Evolutionary conservation across 805 yeast species (phyloP).

Genomic region (Metschnikowia lochheadii): DNA sequence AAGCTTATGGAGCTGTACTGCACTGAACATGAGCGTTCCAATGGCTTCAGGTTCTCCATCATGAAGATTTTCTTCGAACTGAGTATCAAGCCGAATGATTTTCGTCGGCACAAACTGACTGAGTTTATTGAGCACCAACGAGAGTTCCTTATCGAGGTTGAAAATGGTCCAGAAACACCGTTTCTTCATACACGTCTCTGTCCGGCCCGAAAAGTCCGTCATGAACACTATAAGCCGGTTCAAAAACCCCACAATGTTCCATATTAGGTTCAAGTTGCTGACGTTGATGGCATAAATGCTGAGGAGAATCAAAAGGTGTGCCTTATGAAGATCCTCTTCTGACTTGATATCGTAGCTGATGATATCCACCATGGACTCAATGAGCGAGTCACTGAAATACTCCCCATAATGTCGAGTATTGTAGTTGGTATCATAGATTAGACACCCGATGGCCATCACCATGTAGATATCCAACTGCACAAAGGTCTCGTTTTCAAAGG

Average conservation of each 20-base stretch:
- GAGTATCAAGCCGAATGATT: constrained; percentile 18
- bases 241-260: constrained; percentile 36
- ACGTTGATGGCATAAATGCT: constrained; percentile 29
- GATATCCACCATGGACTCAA: constrained; percentile 33
- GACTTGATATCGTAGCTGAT: constrained; percentile 25
- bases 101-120: constrained; percentile 29
- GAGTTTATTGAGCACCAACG: constrained; percentile 32
- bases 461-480: constrained; percentile 36
- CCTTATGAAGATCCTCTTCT: constrained; percentile 25
- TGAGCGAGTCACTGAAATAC: constrained; percentile 29
- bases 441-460: constrained; percentile 37
- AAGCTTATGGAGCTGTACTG: constrained; percentile 23
- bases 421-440: constrained; percentile 30
- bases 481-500: constrained; percentile 33
- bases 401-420: constrained; percentile 21
- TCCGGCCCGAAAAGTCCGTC: constrained; percentile 12
- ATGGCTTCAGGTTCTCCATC: constrained; percentile 24
- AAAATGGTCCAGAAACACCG: constrained; percentile 36
- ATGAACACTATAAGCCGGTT: constrained; percentile 21
- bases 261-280: constrained; percentile 25
- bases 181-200: constrained; percentile 9
- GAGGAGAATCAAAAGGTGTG: constrained; percentile 30
- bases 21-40: constrained; percentile 18
- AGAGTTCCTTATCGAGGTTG: constrained; percentile 37
- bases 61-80: constrained; percentile 14